Conservation (phyloP, 495 filamentous ascomycete species). For the Xylaria grammica region DNA sequence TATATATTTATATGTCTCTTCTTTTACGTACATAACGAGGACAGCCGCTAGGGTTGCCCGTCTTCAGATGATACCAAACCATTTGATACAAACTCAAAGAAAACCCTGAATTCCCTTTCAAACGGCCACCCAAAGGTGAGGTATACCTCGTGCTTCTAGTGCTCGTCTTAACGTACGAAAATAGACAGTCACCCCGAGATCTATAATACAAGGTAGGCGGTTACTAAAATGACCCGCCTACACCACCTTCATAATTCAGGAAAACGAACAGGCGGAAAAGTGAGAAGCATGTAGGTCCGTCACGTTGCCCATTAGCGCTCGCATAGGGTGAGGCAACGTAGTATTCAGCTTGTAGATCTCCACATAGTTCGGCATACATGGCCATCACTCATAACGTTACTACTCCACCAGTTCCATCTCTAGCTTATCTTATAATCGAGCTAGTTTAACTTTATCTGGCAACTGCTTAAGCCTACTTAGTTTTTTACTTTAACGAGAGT, state of each 20-base stretch:
- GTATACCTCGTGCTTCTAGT: background rate
- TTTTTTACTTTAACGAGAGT: too few species aligned
- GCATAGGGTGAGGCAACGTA: slow-evolving; percentile 6
- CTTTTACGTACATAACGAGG: slow-evolving; percentile 17
- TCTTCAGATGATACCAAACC: slow-evolving; percentile 1
- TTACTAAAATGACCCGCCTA: background rate
- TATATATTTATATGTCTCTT: slow-evolving; percentile 14
- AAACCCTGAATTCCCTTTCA: too few species aligned
- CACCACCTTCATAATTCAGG: background rate
- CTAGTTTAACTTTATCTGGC: too few species aligned
- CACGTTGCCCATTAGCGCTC: background rate
- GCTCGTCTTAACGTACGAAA: background rate
- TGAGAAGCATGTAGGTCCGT: background rate
- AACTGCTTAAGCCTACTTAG: too few species aligned
- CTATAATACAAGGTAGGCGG: background rate
- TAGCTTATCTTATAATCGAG: too few species aligned
- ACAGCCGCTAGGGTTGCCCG: background rate
- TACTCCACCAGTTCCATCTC: too few species aligned
- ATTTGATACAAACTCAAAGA: background rate
- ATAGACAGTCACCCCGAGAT: background rate
- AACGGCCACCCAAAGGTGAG: too few species aligned
- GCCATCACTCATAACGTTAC: too few species aligned
- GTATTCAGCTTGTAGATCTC: background rate
- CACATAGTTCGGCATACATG: background rate
- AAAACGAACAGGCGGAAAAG: background rate